Evolutionary conservation across 345 rosid genomes (phyloP), one percentile per base, ranked within the genome.

Genomic region (Zanthoxylum bungeanum): DNA sequence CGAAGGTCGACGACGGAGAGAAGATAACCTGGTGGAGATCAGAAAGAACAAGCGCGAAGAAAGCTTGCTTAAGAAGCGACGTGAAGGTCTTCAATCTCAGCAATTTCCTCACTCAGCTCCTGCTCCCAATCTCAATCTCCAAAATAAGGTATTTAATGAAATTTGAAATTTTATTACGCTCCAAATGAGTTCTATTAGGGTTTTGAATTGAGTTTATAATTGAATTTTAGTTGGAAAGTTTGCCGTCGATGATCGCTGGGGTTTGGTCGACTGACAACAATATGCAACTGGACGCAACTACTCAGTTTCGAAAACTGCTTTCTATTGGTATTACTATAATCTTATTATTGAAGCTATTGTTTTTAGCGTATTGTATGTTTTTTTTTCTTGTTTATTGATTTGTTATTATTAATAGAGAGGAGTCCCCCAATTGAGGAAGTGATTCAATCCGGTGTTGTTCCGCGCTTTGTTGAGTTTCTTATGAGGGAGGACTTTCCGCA

Each of bases 1-100:
- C 31, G 97, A 91, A 73, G 97, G 97, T 7, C 81, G 97, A 60
- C 80, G 97, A 80, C 81, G 97, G 77, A 82, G 98, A 70, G 97
- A 93, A 69, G 98, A 93, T 70, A 90, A 90, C 73, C 79, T 93
- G 96, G 98, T 93, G 75, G 98, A 93, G 97, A 93, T 93, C 88
- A 86, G 97, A 28, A 93, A 93, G 84, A 93, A 74, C 79, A 86
- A 82, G 73, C 85, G 98, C 40, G 98, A 91, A 78, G 98, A 93
- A 85, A 91, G 89, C 82, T 75, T 93, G 62, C 91, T 82, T 77
- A 93, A 91, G 91, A 93, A 93, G 86, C 87, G 97, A 10, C 97
- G 97, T 3, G 98, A 91, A 64, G 96, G 97, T 36, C 81, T 87
- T 31, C 97, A 86, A 70, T 51, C 84, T 11, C 83, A 84, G 73